Evolutionary conservation across 225 moss, liverwort and hornwort genomes (phyloP).

Genomic region (Bryoerythrophyllum caledonicum): DNA sequence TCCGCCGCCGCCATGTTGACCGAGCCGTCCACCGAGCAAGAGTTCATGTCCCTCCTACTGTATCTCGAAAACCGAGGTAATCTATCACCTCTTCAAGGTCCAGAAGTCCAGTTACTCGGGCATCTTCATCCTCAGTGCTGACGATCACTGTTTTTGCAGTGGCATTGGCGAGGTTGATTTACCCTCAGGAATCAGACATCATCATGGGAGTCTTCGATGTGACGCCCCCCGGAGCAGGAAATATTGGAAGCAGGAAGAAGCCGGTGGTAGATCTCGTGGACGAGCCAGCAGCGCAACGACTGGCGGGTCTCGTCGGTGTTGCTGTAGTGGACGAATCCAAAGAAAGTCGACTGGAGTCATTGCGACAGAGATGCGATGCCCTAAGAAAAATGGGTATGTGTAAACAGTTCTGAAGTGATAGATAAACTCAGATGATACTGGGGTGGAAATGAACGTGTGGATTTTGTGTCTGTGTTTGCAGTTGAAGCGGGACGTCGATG

Average conservation of each 20-base stretch:
- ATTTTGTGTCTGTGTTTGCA: slow-evolving; percentile 33
- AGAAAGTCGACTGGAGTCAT: slow-evolving; percentile 30
- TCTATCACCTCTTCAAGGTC: no score
- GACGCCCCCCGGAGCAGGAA: slow-evolving; percentile 24
- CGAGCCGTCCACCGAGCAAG: slow-evolving; percentile 54
- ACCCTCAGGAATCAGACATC: slow-evolving; percentile 64
- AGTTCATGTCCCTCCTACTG: slow-evolving; percentile 59
- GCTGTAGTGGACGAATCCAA: slow-evolving; percentile 30
- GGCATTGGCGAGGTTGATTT: slow-evolving; percentile 70
- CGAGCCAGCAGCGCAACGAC: slow-evolving; percentile 37
- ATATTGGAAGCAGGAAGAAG: slow-evolving; percentile 28
- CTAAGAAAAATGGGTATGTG: slow-evolving; percentile 37
- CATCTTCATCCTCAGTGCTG: not conserved
- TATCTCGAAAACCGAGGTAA: slow-evolving; percentile 89
- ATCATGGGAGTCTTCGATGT: slow-evolving; percentile 51
- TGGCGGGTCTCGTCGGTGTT: slow-evolving; percentile 39
- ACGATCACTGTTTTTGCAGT: slow-evolving; percentile 47
- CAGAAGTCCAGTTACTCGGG: not conserved
- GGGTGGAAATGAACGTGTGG: no score
- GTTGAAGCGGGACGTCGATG: slow-evolving; percentile 68
- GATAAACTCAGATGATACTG: no score
- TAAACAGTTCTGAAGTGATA: no score
- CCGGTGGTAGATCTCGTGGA: slow-evolving; percentile 27
- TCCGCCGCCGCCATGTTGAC: slow-evolving; percentile 60
- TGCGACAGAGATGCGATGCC: slow-evolving; percentile 33